Base-by-base conservation (phyloP, 148 eudicot species). In the Amaranthus palmeri region DNA sequence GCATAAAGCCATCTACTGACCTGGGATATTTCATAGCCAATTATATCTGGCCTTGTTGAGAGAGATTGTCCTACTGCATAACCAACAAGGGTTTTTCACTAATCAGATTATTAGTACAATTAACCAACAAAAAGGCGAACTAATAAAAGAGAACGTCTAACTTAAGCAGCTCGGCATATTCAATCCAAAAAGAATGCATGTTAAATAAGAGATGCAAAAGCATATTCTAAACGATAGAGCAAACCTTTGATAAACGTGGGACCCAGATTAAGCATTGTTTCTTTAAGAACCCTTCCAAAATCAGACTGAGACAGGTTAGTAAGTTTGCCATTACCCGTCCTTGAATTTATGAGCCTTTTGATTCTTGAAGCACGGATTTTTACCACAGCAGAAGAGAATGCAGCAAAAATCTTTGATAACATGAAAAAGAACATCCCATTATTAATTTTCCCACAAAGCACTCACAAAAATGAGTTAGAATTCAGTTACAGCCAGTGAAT, bases 61-160 rank as follows among this genome's bases (percentile, higher is more conserved):
- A 96, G 96, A 72, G 99, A 96, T 76, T 96, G 99, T 57, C 99
- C 97, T 62, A 92, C 99, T 95, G 97, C 88, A 84, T 72, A 70
- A 76, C 67, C 47, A 73, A 82, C 74, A 63, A 67, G 54, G 74
- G 47, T 65, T 68, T 43, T 58, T 70, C 54, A 73, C 73, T 43
- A 44, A 25, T 25, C 63, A 64, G 9, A 8, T 15, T 5, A 67
- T 60, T n/a, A 62, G 47, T 42, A 25, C 18, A 46, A 46, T 65
- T 41, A 42, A 62, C n/a, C 8, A 62, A 43, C n/a, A 50, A 45
- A 49, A 47, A 18, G 6, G 43, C 45, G 42, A 48, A 48, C 6
- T 2, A 64, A 47, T 4, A 3, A 3, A 45, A 45, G 7, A 47
- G 13, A 65, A 47, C 18, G 49, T 25, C 36, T 46, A 51, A 14